phyloP scores from a whole-genome alignment of 2,329 filamentous ascomycete genomes.

The Alternaria dauci region DNA sequence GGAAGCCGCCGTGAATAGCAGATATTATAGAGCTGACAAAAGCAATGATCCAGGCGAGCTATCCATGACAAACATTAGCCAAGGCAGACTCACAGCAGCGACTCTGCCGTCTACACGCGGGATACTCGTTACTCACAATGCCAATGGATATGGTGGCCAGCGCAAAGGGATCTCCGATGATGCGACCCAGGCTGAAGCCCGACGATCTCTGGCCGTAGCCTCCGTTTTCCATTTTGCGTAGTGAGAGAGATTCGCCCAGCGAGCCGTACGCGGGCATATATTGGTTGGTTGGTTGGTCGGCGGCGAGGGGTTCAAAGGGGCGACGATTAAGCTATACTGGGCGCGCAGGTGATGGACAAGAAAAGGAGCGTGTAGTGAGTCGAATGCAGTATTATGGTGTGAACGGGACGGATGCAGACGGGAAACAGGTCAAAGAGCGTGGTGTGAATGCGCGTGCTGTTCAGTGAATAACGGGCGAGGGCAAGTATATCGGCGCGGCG shows the following conservation, averaged over 20 bases:
- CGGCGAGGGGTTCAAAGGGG: slow-evolving; percentile 33
- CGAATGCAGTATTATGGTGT: not conserved
- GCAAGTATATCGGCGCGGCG: slow-evolving; percentile 9
- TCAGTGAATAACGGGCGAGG: slow-evolving; percentile 14
- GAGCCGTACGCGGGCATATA: slow-evolving; percentile 78
- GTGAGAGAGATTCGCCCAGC: slow-evolving; percentile 72
- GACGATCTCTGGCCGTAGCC: slow-evolving; percentile 56
- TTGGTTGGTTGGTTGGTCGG: slow-evolving; percentile 48
- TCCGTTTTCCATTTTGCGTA: slow-evolving; percentile 80
- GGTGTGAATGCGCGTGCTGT: slow-evolving; percentile 12
- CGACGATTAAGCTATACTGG: slow-evolving; percentile 21
- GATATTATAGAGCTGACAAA: slow-evolving; percentile 87
- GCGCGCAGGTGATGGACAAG: slow-evolving; percentile 6
- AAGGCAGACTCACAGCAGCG: not conserved
- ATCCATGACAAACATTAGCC: slow-evolving; percentile 28
- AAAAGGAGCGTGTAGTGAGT: slow-evolving; percentile 7
- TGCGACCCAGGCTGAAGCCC: slow-evolving; percentile 79
- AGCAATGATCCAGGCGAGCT: slow-evolving; percentile 95
- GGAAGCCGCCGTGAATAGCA: slow-evolving; percentile 67
- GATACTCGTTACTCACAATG: slow-evolving; percentile 70
- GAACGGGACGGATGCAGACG: not conserved
- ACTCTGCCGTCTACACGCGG: not conserved
- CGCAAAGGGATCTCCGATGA: slow-evolving; percentile 95
- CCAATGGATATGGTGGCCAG: slow-evolving; percentile 93
- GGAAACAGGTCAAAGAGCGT: not conserved